Conservation (phyloP, 768 basidiomycete species). For the Pluteus cervinus region DNA sequence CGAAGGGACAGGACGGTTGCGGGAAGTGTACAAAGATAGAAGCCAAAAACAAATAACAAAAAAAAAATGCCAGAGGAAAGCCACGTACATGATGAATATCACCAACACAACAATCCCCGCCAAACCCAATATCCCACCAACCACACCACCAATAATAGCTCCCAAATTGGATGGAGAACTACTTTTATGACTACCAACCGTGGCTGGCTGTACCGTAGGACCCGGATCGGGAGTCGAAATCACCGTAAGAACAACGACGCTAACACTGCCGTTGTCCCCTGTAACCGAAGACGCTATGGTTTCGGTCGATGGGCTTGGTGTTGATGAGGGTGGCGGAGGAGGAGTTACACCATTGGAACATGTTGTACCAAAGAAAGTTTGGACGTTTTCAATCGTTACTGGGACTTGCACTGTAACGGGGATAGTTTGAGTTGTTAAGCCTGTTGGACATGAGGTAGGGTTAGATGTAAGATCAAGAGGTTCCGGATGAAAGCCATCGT, state of each 20-base stretch:
- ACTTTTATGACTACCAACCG: constrained; percentile 9
- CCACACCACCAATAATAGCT: constrained; percentile 46
- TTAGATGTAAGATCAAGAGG: too few species aligned
- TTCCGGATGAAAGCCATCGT: too few species aligned
- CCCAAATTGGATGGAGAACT: constrained; percentile 25
- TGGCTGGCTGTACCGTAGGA: constrained; percentile 8
- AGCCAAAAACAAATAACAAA: constrained; percentile 7
- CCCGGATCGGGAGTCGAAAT: constrained; percentile 29
- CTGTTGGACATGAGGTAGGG: constrained; percentile 10
- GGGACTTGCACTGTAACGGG: constrained; percentile 32
- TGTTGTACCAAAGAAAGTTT: constrained; percentile 38
- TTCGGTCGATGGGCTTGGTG: constrained; percentile 24
- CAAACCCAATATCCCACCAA: constrained; percentile 50
- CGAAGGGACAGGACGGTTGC: constrained; percentile 48
- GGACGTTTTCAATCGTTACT: constrained; percentile 22
- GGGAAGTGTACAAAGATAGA: constrained; percentile 33
- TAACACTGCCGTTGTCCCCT: constrained; percentile 33
- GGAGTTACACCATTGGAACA: constrained; percentile 17
- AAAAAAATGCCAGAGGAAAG: constrained; percentile 4
- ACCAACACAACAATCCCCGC: constrained; percentile 35
- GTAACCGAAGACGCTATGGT: constrained; percentile 28
- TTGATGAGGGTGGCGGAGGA: constrained; percentile 12
- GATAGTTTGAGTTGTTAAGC: constrained; percentile 26
- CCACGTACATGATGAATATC: constrained; percentile 46
- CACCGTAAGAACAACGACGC: constrained; percentile 26